phyloP scores from a whole-genome alignment of 352 stramenopile genomes.

The Bremia lactucae region DNA sequence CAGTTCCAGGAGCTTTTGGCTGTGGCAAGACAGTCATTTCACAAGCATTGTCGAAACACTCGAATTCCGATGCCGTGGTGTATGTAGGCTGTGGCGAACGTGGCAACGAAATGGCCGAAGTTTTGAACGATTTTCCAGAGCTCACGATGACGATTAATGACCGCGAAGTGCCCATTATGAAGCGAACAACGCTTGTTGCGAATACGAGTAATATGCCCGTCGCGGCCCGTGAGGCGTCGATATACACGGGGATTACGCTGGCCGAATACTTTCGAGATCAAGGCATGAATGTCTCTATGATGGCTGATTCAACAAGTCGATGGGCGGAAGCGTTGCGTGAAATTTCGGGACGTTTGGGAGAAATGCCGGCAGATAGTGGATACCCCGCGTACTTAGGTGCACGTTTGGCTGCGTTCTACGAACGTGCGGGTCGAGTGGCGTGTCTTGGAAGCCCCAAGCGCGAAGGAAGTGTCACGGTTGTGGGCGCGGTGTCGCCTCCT shows the following conservation, averaged over 20 bases:
- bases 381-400: slow-evolving; percentile 97
- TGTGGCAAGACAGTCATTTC: slow-evolving; percentile 99
- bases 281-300: slow-evolving; percentile 99
- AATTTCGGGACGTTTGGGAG: slow-evolving; percentile 98
- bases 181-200: slow-evolving; percentile 97
- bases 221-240: slow-evolving; percentile 97
- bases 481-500: slow-evolving; percentile 97
- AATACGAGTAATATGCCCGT: slow-evolving; percentile 99
- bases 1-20: slow-evolving; percentile 97
- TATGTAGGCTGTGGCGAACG: slow-evolving; percentile 99
- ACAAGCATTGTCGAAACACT: slow-evolving; percentile 99
- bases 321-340: slow-evolving; percentile 99
- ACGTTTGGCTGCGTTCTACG: slow-evolving; percentile 99
- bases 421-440: slow-evolving; percentile 95
- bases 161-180: slow-evolving; percentile 98
- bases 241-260: slow-evolving; percentile 99
- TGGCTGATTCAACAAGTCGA: slow-evolving; percentile 99
- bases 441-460: slow-evolving; percentile 95
- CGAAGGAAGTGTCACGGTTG: slow-evolving; percentile 97
- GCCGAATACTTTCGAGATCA: slow-evolving; percentile 99
- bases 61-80: slow-evolving; percentile 97
- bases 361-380: slow-evolving; percentile 98
- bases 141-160: slow-evolving; percentile 98
- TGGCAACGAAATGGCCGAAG: slow-evolving; percentile 99
- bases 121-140: slow-evolving; percentile 99